Conservation (phyloP, 108 stramenopile genomes). For the Aurantiochytrium sp. region DNA sequence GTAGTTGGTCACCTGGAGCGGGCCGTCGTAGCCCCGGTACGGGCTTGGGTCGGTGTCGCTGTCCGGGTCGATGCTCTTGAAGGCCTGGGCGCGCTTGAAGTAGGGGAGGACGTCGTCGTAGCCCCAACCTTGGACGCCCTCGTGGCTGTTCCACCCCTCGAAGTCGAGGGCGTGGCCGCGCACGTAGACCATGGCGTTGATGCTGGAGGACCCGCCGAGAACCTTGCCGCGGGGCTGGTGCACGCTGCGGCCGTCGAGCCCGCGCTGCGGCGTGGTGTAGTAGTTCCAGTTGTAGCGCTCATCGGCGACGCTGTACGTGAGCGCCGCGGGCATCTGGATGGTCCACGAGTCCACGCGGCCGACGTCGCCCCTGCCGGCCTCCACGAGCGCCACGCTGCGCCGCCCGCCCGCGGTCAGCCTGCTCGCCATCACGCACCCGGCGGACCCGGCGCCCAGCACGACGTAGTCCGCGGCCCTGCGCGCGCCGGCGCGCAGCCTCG, state of each 20-base stretch:
- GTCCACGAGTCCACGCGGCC: conserved; percentile 29
- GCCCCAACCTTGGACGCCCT: conserved; percentile 43
- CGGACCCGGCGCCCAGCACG: conserved; percentile 71
- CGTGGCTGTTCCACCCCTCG: conserved; percentile 45
- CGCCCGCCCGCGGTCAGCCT: conserved; percentile 41
- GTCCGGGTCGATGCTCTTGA: background rate
- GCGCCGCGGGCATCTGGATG: conserved; percentile 31
- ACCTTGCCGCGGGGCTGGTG: conserved; percentile 52
- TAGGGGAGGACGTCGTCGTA: conserved; percentile 47
- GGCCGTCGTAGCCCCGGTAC: conserved; percentile 35
- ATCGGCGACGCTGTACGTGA: conserved; percentile 26
- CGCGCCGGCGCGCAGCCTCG: background rate
- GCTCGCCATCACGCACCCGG: conserved; percentile 67
- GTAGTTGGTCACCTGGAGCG: conserved; percentile 45
- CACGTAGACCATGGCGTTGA: conserved; percentile 52
- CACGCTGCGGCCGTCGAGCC: conserved; percentile 33
- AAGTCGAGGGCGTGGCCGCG: conserved; percentile 52
- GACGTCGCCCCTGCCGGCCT: conserved; percentile 42
- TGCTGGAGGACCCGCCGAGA: conserved; percentile 52
- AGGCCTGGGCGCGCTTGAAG: conserved; percentile 38
- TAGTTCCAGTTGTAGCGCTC: conserved; percentile 32
- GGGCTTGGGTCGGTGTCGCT: background rate
- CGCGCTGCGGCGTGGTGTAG: conserved; percentile 30
- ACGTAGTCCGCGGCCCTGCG: conserved; percentile 56
- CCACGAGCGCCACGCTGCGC: conserved; percentile 47